Conservation (phyloP, 306 rosid species). For the Notholithocarpus densiflorus region DNA sequence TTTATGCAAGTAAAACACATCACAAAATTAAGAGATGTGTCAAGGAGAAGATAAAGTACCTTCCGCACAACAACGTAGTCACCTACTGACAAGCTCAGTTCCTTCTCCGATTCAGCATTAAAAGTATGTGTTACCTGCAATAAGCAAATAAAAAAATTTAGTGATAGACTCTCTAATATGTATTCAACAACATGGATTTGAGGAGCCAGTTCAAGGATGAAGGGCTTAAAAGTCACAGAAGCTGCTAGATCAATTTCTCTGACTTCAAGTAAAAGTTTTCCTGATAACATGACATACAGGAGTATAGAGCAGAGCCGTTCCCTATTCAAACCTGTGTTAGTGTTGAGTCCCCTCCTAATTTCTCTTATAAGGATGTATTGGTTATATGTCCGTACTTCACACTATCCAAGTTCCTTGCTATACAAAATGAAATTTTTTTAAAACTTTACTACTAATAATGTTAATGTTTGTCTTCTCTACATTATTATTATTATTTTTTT, state of each 20-base stretch:
- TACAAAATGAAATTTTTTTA: too few relatives aligned
- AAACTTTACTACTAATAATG: too few relatives aligned
- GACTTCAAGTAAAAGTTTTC: background rate
- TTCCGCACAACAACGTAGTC: conserved; percentile 87
- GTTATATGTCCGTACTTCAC: background rate
- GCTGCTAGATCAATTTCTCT: background rate
- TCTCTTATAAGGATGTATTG: background rate
- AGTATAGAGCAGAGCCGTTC: background rate
- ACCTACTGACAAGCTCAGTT: conserved; percentile 82
- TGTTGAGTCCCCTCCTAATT: background rate
- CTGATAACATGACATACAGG: background rate
- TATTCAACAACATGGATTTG: background rate
- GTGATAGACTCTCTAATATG: background rate
- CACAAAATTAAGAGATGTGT: background rate
- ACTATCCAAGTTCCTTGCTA: too few relatives aligned
- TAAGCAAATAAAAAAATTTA: background rate
- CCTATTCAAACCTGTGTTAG: background rate
- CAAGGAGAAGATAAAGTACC: conserved; percentile 36
- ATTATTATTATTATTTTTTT: too few relatives aligned
- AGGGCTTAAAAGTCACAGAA: background rate
- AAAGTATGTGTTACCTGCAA: conserved; percentile 80
- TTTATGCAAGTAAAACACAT: background rate
- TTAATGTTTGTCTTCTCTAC: too few relatives aligned
- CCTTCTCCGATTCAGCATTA: conserved; percentile 73
- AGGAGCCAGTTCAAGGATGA: conserved; percentile 8